Percentiles rank a stretch among this genome's conserved stretches.
Evolutionary conservation across 345 rosid genomes (phyloP).

Genomic region (Acer saccharum): DNA sequence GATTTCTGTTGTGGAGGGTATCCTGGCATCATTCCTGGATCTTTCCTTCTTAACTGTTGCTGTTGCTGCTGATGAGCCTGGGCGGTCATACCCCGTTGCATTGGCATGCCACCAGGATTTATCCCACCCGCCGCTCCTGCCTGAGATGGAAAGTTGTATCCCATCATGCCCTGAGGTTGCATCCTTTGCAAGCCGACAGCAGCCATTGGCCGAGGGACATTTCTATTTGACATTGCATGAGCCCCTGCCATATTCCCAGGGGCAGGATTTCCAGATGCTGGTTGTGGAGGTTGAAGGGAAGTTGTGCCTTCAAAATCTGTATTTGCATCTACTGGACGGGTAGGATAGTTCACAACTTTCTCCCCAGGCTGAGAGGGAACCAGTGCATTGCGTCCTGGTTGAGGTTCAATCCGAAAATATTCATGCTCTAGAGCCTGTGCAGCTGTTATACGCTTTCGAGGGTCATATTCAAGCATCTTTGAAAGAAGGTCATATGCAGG

Average conservation of each 20-base stretch:
- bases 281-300: constrained; percentile 81
- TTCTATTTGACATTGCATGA: constrained; percentile 64
- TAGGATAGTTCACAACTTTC: constrained; percentile 78
- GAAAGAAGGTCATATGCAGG: constrained; percentile 80
- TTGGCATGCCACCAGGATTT: constrained; percentile 72
- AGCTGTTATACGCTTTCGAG: constrained; percentile 88
- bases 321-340: constrained; percentile 85
- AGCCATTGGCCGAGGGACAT: constrained; percentile 70
- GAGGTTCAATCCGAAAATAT: constrained; percentile 79
- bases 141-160: constrained; percentile 65
- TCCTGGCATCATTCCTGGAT: constrained; percentile 76
- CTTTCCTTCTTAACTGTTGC: constrained; percentile 83
- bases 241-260: constrained; percentile 57
- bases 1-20: constrained; percentile 88
- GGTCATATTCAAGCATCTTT: constrained; percentile 96
- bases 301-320: constrained; percentile 96
- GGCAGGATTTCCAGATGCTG: constrained; percentile 63
- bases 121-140: constrained; percentile 70
- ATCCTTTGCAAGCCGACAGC: constrained; percentile 74
- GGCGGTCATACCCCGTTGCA: constrained; percentile 71
- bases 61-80: constrained; percentile 79
- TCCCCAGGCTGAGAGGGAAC: constrained; percentile 81
- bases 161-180: constrained; percentile 73
- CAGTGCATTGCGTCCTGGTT: constrained; percentile 89
- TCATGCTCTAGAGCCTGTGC: constrained; percentile 97